These are phyloP conservation scores for Nectriaceae sp. DNA, from an alignment of 2,329 filamentous ascomycete species.

Conservation along the genomic window DNA sequence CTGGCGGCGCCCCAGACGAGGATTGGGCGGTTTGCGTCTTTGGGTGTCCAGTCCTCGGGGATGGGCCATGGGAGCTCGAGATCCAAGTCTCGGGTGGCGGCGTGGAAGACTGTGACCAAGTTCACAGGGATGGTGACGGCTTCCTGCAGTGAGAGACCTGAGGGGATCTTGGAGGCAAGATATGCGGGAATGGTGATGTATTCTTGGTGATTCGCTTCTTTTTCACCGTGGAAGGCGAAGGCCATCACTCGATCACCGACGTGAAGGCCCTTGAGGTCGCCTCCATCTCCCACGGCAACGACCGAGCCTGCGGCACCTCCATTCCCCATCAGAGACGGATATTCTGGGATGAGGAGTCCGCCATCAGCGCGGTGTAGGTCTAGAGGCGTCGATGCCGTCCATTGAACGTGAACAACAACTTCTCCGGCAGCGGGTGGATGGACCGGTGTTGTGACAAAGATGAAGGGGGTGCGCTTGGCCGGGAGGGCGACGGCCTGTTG, in stretches of 20 bases:
- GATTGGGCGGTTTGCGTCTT: constrained; percentile 37
- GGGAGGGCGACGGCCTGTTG: constrained; percentile 65
- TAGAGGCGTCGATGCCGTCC: constrained; percentile 62
- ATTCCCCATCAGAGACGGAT: constrained; percentile 53
- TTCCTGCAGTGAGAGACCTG: constrained; percentile 41
- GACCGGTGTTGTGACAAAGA: constrained; percentile 52
- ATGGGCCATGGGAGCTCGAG: constrained; percentile 58
- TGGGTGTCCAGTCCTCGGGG: constrained; percentile 40
- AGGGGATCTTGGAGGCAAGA: constrained; percentile 48
- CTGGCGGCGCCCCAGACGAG: constrained; percentile 53
- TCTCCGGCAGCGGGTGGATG: constrained; percentile 44
- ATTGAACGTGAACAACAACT: constrained; percentile 55
- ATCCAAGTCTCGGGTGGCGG: constrained; percentile 47
- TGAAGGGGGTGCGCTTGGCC: constrained; percentile 50
- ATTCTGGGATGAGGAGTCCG: constrained; percentile 50
- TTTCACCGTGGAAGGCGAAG: constrained; percentile 48
- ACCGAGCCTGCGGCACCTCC: constrained; percentile 55
- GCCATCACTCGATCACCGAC: constrained; percentile 59
- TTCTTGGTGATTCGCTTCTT: constrained; percentile 57
- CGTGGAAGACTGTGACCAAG: constrained; percentile 61
- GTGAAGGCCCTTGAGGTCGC: constrained; percentile 42
- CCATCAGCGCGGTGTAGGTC: constrained; percentile 65
- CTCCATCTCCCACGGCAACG: constrained; percentile 47
- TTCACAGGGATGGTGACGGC: constrained; percentile 59
- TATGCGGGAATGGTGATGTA: constrained; percentile 54